These are phyloP conservation scores for Tilletia caries DNA, from an alignment of 1,284 basidiomycete genomes.

Conservation along the genomic window DNA sequence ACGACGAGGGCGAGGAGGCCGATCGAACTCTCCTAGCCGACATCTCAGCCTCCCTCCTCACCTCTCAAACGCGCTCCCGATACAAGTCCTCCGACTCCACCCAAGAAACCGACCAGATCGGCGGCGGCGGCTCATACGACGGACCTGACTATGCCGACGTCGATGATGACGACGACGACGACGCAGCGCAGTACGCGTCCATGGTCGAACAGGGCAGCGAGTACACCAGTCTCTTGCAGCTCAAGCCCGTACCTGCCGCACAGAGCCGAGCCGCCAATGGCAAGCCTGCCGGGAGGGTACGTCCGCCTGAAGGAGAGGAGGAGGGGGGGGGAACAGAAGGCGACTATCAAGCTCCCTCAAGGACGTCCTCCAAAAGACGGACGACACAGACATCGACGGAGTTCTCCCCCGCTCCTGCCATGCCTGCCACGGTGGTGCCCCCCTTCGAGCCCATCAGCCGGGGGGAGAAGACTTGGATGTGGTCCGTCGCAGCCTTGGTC, in stretches of 20 bases:
- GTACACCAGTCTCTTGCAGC: background rate
- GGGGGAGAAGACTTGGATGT: conserved; percentile 21
- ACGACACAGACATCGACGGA: background rate
- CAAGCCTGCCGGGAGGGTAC: background rate
- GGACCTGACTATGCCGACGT: background rate
- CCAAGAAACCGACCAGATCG: background rate
- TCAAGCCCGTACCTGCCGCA: background rate
- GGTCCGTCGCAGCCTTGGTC: conserved; percentile 16
- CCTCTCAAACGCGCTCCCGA: background rate
- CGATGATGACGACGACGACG: background rate
- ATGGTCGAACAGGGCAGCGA: background rate
- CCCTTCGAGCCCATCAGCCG: conserved; percentile 18
- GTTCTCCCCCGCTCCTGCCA: background rate
- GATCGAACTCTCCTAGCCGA: background rate
- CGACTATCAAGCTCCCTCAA: background rate
- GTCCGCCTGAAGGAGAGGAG: background rate
- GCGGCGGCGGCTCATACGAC: background rate
- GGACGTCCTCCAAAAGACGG: background rate
- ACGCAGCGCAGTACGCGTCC: background rate
- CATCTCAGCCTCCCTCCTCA: too few relatives aligned
- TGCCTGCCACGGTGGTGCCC: background rate
- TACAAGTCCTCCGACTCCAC: background rate
- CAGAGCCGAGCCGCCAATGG: too few relatives aligned
- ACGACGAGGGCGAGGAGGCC: background rate
- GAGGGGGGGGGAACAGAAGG: background rate